phyloP scores from a whole-genome alignment of 192 early-diverging fungal species.

The Umbelopsis isabellina region DNA sequence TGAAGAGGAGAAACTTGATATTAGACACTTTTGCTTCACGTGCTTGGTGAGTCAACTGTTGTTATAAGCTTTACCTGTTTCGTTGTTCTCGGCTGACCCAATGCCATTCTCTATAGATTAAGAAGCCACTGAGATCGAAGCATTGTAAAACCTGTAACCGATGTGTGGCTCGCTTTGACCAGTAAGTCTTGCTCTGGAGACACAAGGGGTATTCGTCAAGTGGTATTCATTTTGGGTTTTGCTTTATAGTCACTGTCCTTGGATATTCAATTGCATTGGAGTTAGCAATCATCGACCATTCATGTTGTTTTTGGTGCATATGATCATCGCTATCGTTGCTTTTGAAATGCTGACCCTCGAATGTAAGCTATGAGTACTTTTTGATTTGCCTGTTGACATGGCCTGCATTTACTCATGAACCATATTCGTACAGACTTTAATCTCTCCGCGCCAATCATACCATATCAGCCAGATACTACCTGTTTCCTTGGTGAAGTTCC shows the following conservation, averaged over 20 bases:
- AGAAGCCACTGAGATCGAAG: constrained; percentile 88
- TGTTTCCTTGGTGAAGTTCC: constrained; percentile 60
- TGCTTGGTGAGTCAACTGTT: constrained; percentile 61
- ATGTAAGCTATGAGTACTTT: constrained; percentile 55
- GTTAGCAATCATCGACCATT: constrained; percentile 87
- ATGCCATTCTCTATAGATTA: constrained; percentile 50
- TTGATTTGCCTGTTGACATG: background rate
- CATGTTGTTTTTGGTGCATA: constrained; percentile 74
- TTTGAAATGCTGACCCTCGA: constrained; percentile 64
- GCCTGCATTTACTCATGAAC: background rate
- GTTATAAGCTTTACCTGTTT: background rate
- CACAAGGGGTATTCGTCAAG: background rate
- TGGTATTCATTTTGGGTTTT: too few relatives aligned
- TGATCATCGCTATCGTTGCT: constrained; percentile 60
- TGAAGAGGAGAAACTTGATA: constrained; percentile 67
- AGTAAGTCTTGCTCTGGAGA: constrained; percentile 50
- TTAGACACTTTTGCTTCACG: constrained; percentile 82
- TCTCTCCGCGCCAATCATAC: constrained; percentile 21
- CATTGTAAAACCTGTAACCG: constrained; percentile 93
- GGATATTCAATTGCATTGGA: constrained; percentile 96
- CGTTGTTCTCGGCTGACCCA: background rate
- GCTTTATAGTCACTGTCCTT: constrained; percentile 86
- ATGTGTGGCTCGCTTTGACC: constrained; percentile 94
- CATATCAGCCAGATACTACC: constrained; percentile 51
- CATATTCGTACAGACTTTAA: constrained; percentile 35